Conservation (phyloP, 1,284 basidiomycete genomes). For the Meripilus lineatus region DNA sequence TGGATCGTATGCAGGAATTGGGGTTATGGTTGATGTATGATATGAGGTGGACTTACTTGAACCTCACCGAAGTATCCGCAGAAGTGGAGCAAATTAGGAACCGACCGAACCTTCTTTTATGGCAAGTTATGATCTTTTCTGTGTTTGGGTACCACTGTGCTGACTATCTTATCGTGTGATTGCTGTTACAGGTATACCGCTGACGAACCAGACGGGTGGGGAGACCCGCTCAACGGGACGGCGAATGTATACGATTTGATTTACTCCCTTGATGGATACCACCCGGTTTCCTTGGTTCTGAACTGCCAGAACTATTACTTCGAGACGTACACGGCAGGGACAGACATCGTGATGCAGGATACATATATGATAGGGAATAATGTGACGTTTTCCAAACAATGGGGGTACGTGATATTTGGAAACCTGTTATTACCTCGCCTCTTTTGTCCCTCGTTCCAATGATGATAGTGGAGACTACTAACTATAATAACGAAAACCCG, state of each 20-base stretch:
- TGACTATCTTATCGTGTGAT: background rate
- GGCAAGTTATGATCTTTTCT: conserved; percentile 26
- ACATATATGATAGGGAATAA: conserved; percentile 64
- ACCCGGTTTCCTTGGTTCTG: conserved; percentile 69
- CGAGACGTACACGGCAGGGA: conserved; percentile 49
- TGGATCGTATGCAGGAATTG: conserved; percentile 67
- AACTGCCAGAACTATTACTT: conserved; percentile 72
- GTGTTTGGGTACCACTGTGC: background rate
- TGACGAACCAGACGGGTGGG: conserved; percentile 70
- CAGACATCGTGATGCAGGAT: conserved; percentile 59
- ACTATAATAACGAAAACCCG: background rate
- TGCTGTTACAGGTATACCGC: conserved; percentile 48
- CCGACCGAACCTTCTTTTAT: conserved; percentile 63
- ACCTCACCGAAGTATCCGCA: conserved; percentile 54
- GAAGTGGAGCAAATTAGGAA: conserved; percentile 65
- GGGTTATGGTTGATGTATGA: conserved; percentile 68
- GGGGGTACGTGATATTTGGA: conserved; percentile 21
- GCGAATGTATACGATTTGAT: conserved; percentile 56
- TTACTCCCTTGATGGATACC: conserved; percentile 64
- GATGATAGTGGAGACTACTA: background rate
- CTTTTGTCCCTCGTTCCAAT: background rate
- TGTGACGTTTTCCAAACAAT: conserved; percentile 53
- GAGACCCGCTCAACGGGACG: conserved; percentile 62
- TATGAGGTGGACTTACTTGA: conserved; percentile 65
- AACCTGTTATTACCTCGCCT: background rate